Percentiles rank a stretch among this genome's conserved stretches.
Evolutionary conservation across 148 eudicot genomes (phyloP).

Genomic region (Camellia granthamiana): DNA sequence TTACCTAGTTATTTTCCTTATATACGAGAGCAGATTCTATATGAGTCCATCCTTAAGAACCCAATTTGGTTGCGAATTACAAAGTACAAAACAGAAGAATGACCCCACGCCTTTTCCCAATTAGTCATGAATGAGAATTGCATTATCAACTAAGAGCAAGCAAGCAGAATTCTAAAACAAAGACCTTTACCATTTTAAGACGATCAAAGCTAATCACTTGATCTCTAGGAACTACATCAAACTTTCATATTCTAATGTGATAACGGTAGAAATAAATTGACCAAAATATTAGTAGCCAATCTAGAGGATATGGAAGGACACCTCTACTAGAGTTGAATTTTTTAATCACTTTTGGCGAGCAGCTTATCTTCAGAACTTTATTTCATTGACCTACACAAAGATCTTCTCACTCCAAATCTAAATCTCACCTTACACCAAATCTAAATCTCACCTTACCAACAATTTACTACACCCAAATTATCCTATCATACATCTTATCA

Average conservation of each 20-base stretch:
- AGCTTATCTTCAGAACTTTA: neutral
- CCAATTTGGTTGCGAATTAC: too few relatives aligned
- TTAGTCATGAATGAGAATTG: neutral
- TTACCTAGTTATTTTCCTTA: too few relatives aligned
- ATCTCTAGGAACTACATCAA: neutral
- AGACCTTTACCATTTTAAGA: neutral
- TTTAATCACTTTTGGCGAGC: neutral
- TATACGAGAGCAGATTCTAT: too few relatives aligned
- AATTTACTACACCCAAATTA: too few relatives aligned
- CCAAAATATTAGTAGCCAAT: neutral
- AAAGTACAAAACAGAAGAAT: neutral
- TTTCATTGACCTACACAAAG: neutral
- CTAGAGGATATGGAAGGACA: neutral
- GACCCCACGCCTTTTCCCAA: neutral
- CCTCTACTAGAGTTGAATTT: neutral
- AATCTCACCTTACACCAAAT: too few relatives aligned
- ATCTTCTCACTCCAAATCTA: neutral
- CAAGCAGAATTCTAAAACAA: neutral
- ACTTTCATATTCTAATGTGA: neutral
- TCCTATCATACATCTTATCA: too few relatives aligned
- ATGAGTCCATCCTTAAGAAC: too few relatives aligned
- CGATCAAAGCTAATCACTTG: neutral
- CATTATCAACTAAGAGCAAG: neutral
- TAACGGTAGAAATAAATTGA: neutral
- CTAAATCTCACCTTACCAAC: too few relatives aligned